Conservation (phyloP, 768 basidiomycete species). For the Suillus lakei region DNA sequence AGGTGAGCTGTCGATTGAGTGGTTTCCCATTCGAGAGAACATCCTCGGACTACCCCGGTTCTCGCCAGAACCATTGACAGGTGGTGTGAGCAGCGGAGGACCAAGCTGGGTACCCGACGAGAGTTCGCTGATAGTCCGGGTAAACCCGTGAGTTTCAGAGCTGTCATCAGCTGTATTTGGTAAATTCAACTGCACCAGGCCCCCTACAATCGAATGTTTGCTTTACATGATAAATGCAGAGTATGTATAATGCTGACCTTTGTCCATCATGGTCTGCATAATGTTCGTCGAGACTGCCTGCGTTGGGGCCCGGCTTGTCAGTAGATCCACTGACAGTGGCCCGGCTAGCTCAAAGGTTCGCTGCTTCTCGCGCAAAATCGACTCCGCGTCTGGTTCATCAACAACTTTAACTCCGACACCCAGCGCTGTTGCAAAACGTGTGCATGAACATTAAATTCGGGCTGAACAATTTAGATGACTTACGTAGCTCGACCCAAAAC, state of each 20-base stretch:
- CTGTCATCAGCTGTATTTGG: constrained; percentile 41
- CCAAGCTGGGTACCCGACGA: constrained; percentile 42
- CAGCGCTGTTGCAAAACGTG: constrained; percentile 44
- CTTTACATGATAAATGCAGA: background rate
- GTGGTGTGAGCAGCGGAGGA: constrained; percentile 21
- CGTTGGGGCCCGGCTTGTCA: constrained; percentile 19
- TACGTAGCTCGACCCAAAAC: constrained; percentile 86
- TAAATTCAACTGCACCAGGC: constrained; percentile 60
- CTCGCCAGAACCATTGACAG: constrained; percentile 8
- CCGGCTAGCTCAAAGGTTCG: constrained; percentile 27
- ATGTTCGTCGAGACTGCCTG: constrained; percentile 38
- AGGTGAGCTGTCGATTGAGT: constrained; percentile 8
- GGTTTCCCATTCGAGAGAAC: constrained; percentile 4
- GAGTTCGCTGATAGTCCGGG: constrained; percentile 47
- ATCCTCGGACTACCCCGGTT: background rate
- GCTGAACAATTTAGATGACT: constrained; percentile 22
- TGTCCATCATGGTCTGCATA: constrained; percentile 71
- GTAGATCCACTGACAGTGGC: constrained; percentile 30
- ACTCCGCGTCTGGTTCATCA: constrained; percentile 30
- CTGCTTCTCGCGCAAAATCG: constrained; percentile 25
- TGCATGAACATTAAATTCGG: constrained; percentile 7
- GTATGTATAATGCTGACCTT: constrained; percentile 40
- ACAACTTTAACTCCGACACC: constrained; percentile 66
- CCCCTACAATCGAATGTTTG: constrained; percentile 41
- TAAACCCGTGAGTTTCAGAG: constrained; percentile 39